phyloP scores from a whole-genome alignment of 768 basidiomycete species.

The Artomyces pyxidatus region DNA sequence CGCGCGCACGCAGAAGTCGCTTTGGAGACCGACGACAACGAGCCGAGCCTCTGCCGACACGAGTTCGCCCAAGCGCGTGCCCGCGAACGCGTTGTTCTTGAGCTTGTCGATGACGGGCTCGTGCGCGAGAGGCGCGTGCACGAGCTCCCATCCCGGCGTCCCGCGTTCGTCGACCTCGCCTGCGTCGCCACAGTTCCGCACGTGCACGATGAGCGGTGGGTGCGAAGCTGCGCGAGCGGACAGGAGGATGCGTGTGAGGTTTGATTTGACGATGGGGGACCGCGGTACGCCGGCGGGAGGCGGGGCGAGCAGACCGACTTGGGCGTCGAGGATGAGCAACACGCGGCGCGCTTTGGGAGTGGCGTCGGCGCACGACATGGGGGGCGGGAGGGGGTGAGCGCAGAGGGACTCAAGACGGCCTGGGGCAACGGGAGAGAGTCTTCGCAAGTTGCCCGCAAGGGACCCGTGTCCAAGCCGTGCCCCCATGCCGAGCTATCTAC shows the following conservation, averaged over 20 bases:
- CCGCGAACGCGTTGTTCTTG: conserved; percentile 42
- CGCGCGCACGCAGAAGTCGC: conserved; percentile 46
- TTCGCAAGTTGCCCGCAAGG: too few relatives aligned
- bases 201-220: conserved; percentile 47
- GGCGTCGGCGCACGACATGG: not conserved
- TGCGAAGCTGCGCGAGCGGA: conserved; percentile 35
- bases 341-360: conserved; percentile 28
- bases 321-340: conserved; percentile 54
- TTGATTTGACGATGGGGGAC: conserved; percentile 32
- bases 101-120: conserved; percentile 58
- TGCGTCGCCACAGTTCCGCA: conserved; percentile 55
- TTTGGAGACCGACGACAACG: conserved; percentile 59
- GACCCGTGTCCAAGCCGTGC: too few relatives aligned
- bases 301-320: conserved; percentile 40
- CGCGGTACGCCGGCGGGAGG: conserved; percentile 45
- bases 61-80: conserved; percentile 43
- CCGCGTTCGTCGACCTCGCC: conserved; percentile 54
- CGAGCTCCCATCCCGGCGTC: conserved; percentile 54
- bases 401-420: too few relatives aligned
- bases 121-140: conserved; percentile 38
- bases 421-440: too few relatives aligned
- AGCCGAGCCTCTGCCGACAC: conserved; percentile 50
- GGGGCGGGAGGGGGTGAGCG: too few relatives aligned
- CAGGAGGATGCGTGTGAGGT: conserved; percentile 35
- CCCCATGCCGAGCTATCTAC: too few relatives aligned